Percentiles rank a stretch among this genome's conserved stretches.
These are phyloP conservation scores for Hypericum androsaemum DNA, from an alignment of 345 rosid genomes.

Conservation along the genomic window DNA sequence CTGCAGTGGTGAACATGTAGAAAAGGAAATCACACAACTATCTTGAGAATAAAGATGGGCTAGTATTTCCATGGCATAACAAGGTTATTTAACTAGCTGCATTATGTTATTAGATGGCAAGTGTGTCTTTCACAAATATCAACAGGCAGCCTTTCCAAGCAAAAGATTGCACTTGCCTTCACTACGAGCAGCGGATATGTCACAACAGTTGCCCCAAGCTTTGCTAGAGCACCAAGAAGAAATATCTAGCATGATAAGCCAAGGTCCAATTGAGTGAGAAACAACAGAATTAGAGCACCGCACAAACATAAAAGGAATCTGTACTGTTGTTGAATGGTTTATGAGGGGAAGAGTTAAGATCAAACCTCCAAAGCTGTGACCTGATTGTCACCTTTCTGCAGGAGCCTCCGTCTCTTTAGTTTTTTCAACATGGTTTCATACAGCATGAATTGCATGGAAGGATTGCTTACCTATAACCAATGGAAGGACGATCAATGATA, in stretches of 20 bases:
- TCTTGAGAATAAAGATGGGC: neutral
- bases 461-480: conserved; percentile 78
- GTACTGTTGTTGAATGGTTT: too few species aligned
- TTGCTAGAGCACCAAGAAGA: conserved; percentile 92
- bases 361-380: conserved; percentile 78
- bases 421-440: conserved; percentile 89
- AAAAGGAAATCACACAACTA: neutral
- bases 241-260: conserved; percentile 47
- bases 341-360: too few species aligned
- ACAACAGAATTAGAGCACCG: neutral
- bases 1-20: conserved; percentile 23
- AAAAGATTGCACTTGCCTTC: conserved; percentile 35
- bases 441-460: conserved; percentile 92
- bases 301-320: too few species aligned
- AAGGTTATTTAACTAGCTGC: too few species aligned
- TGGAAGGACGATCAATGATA: conserved; percentile 23
- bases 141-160: conserved; percentile 1
- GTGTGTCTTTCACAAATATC: neutral
- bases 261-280: conserved; percentile 7
- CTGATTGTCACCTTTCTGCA: conserved; percentile 38
- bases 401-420: conserved; percentile 49
- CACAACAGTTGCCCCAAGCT: conserved; percentile 91
- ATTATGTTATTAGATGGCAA: too few species aligned
- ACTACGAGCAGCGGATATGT: conserved; percentile 95
- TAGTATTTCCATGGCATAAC: too few species aligned